Conservation (phyloP, 805 yeast genomes). For the Sugiyamaella qingdaonensis region DNA sequence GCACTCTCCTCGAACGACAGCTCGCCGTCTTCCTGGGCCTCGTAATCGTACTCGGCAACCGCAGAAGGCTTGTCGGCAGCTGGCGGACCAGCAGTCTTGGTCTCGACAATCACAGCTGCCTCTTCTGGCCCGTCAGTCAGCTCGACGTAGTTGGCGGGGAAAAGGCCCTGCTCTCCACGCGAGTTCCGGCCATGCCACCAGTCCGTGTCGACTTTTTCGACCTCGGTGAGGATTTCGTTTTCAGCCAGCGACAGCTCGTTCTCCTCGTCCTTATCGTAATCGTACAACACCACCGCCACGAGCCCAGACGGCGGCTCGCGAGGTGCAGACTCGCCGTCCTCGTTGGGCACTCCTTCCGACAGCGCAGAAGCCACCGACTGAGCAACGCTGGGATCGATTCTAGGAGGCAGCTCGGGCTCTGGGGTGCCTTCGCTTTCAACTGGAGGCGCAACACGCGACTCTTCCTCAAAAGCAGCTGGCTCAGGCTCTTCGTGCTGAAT, state of each 20-base stretch:
- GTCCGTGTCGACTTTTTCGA: constrained; percentile 68
- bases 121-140: constrained; percentile 33
- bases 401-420: constrained; percentile 20
- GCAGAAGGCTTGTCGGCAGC: constrained; percentile 44
- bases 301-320: constrained; percentile 18
- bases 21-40: constrained; percentile 91
- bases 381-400: constrained; percentile 13
- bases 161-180: constrained; percentile 75
- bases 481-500: constrained; percentile 17
- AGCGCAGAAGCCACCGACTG: constrained; percentile 19
- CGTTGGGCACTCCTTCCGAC: constrained; percentile 20
- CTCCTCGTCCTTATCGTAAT: constrained; percentile 69
- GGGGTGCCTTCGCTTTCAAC: constrained; percentile 20
- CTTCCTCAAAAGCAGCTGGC: constrained; percentile 18
- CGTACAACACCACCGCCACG: constrained; percentile 77
- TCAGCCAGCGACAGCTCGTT: constrained; percentile 66
- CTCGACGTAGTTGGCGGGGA: constrained; percentile 85
- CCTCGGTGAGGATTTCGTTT: constrained; percentile 62
- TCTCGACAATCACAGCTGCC: constrained; percentile 15
- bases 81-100: constrained; percentile 16
- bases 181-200: constrained; percentile 87
- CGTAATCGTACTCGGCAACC: constrained; percentile 71
- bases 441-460: constrained; percentile 10
- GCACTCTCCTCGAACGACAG: constrained; percentile 82
- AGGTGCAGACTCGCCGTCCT: neutral